These are phyloP conservation scores for Waitea zeae DNA, from an alignment of 1,284 basidiomycete species.

Conservation along the genomic window DNA sequence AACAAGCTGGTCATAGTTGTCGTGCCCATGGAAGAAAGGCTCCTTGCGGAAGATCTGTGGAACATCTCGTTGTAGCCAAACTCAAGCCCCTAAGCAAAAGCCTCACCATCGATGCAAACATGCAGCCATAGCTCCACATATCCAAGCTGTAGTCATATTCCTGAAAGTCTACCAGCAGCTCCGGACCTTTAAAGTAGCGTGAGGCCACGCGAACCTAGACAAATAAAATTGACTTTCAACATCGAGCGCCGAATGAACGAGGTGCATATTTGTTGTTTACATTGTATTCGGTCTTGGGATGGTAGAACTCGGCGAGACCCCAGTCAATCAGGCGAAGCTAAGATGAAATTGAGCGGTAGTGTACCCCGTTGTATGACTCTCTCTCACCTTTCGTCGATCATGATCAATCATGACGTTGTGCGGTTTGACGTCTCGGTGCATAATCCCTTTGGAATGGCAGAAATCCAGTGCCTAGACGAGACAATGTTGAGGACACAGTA, in stretches of 20 bases:
- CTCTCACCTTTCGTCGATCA: conserved; percentile 74
- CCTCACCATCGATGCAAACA: conserved; percentile 95
- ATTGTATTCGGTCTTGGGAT: conserved; percentile 95
- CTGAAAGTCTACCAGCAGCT: conserved; percentile 94
- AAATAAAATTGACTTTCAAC: too few species aligned
- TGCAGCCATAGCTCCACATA: conserved; percentile 98
- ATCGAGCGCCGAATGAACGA: too few species aligned
- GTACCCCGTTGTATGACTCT: not conserved
- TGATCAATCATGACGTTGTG: conserved; percentile 99
- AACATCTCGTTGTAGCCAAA: conserved; percentile 1
- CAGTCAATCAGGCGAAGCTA: conserved; percentile 94
- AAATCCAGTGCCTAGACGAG: conserved; percentile 74
- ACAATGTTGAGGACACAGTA: not conserved
- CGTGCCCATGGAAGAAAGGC: conserved; percentile 98
- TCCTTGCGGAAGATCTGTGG: conserved; percentile 94
- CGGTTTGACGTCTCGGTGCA: conserved; percentile 98
- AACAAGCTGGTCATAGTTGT: conserved; percentile 97
- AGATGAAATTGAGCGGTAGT: not conserved
- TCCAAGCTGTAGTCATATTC: conserved; percentile 95
- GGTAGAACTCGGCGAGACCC: conserved; percentile 98
- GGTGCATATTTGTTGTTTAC: too few species aligned
- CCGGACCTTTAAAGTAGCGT: conserved; percentile 96
- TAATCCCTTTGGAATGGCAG: conserved; percentile 96
- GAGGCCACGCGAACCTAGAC: conserved; percentile 95
- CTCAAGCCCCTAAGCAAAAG: not conserved